Base-by-base conservation (phyloP, 2,329 filamentous ascomycete genomes). In the Penicillium corylophilum region DNA sequence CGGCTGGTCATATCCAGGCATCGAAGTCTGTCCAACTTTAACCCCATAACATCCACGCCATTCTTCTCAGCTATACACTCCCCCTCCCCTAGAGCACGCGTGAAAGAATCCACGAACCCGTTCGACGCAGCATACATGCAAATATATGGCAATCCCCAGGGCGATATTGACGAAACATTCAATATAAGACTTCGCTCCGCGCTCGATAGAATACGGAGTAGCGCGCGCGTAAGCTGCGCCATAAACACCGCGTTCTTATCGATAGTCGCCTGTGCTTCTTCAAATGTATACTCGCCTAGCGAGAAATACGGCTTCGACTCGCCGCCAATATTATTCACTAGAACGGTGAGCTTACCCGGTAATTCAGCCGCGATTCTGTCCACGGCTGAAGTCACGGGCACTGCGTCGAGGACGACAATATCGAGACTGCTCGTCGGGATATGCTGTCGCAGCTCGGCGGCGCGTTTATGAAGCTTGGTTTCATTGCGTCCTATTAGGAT, bases 251-350 rank as follows among this genome's bases (percentile, higher is more conserved):
- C 69, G 59, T 83, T 83, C 50, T 78, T 64, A 48, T 74, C 73
- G 48, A 82, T 66, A 22, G 74, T 71, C n/a, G 55, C 55, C 50
- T 76, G 68, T 50, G 80, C 65, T 28, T 77, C 67, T 0, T 67
- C 58, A 15, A 66, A 61, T 0, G 69, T 64, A 10, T 67, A 67
- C 2, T 72, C 62, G 12, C 71, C 63, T 4, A 81, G 62, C 2
- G 69, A 56, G 4, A 62, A 63, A 50, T 71, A 79, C 16, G 58
- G 56, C 13, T 38, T 54, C 53, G 4, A 68, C 64, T 49, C 67
- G 46, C 78, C 78, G 18, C 82, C 81, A 0, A 81, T 77, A 63
- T 84, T 84, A 67, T 84, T 84, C 59, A 85, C 65, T 22, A 85
- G 67, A 2, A 84, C 67, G 1, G 77, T 82, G 28, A 85, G 20